Base-by-base conservation (phyloP, 352 stramenopile species). In the Phytophthora macrochlamydospora region DNA sequence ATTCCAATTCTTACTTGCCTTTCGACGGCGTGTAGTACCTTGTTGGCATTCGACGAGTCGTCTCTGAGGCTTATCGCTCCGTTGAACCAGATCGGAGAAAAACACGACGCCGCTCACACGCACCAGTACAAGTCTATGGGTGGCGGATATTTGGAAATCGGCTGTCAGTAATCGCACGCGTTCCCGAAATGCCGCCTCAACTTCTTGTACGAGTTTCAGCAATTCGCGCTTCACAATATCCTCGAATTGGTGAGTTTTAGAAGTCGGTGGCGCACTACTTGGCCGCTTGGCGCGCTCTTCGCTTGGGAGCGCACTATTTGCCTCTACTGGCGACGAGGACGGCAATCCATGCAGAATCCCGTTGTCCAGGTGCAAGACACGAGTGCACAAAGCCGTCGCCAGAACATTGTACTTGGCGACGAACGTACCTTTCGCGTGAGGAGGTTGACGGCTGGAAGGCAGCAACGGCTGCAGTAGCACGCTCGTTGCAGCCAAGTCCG, bases 131-230 rank as follows among this genome's bases (percentile, higher is more conserved):
- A 91, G 71, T 3, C 83, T 71, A 12, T 87, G 79, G 32, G 67
- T 73, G 35, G 69, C 72, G 13, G 80, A 87, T 65, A 89, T 72
- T 38, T 84, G 80, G 49, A 87, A 91, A 48, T 91, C 80, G 28
- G 70, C 69, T 6, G 72, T 76, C 24, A 91, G 63, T 28, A 87
- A 64, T 13, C 75, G 67, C n/a, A 90, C 29, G n/a, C 67, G 59
- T 31, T 86, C 78, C 0, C 56, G 38, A 35, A 84, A 81, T 30
- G 59, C 71, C 28, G 54, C 43, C 31, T 91, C 83, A 33, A 90
- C 56, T 35, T 89, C 74, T 1, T 61, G 66, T 1, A 87, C 75
- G 6, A 91, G 59, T 45, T 73, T 78, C 5, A 59, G 54, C 13
- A 85, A 69, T 65, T 90, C 83, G 6, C 42, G 38, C 45, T 80